Evolutionary conservation across 2,329 filamentous ascomycete species (phyloP).

Genomic region (Daldinia eschscholtzii): DNA sequence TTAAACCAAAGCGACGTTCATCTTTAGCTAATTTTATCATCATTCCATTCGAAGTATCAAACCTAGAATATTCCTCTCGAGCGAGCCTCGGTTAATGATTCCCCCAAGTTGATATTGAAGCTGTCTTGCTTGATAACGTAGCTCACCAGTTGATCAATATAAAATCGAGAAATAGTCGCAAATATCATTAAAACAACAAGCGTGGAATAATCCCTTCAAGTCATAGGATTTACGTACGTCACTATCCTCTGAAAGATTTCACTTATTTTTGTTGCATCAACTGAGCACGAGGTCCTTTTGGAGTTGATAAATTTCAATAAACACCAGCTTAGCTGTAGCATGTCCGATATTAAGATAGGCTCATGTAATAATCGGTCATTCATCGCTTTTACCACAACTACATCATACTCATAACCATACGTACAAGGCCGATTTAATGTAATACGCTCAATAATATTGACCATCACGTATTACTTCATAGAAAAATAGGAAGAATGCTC

Average conservation of each 20-base stretch:
- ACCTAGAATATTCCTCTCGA: neutral
- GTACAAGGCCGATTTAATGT: neutral
- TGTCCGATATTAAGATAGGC: neutral
- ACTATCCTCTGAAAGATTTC: too few species aligned
- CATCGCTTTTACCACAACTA: neutral
- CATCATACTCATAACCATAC: conserved; percentile 1
- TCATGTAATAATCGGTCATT: neutral
- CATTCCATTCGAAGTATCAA: neutral
- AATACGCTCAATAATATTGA: neutral
- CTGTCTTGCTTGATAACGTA: too few species aligned
- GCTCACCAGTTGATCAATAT: too few species aligned
- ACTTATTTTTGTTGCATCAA: too few species aligned
- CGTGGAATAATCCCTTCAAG: too few species aligned
- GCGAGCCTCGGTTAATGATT: too few species aligned
- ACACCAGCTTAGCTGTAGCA: neutral
- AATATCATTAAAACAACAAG: too few species aligned
- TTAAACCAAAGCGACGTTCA: neutral
- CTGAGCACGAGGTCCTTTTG: too few species aligned
- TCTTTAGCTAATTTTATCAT: neutral
- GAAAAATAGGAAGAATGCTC: conserved; percentile 30
- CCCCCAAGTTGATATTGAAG: too few species aligned
- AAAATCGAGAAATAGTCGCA: too few species aligned
- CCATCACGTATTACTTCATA: neutral
- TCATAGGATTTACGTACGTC: too few species aligned
- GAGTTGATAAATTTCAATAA: neutral